These are phyloP conservation scores for Naegleria lovaniensis DNA, from an alignment of 208 protist species.

Conservation along the genomic window DNA sequence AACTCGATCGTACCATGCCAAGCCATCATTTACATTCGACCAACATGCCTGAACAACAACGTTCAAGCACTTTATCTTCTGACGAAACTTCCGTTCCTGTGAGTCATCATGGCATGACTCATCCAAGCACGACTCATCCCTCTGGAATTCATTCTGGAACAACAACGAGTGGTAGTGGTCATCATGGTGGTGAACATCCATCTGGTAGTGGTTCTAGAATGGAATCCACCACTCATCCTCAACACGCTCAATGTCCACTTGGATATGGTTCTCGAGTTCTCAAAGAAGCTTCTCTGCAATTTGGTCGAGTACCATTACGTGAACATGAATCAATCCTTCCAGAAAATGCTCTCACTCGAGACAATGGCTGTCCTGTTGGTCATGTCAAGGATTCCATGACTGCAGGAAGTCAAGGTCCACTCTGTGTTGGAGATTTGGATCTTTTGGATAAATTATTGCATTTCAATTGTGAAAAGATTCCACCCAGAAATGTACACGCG, in stretches of 20 bases:
- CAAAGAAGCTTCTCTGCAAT: not conserved
- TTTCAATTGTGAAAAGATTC: constrained; percentile 19
- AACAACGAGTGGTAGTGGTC: not conserved
- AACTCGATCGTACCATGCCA: too few species aligned
- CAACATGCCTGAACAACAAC: too few species aligned
- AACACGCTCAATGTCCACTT: not conserved
- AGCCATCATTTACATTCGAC: too few species aligned
- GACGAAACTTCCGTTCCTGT: too few species aligned
- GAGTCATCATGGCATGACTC: too few species aligned
- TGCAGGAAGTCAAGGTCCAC: not conserved
- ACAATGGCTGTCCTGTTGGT: not conserved
- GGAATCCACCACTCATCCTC: not conserved
- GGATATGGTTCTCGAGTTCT: not conserved
- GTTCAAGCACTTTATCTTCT: too few species aligned
- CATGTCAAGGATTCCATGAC: constrained; percentile 2
- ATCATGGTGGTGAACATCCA: not conserved
- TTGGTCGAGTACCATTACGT: not conserved
- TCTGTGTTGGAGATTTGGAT: not conserved
- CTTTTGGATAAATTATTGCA: not conserved
- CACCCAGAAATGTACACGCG: constrained; percentile 16
- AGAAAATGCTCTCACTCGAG: not conserved
- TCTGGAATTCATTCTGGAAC: not conserved
- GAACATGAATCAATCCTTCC: not conserved
- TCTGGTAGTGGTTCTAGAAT: not conserved
- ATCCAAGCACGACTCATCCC: too few species aligned